These are phyloP conservation scores for Clausena lansium DNA, from an alignment of 345 rosid species.

Conservation along the genomic window DNA sequence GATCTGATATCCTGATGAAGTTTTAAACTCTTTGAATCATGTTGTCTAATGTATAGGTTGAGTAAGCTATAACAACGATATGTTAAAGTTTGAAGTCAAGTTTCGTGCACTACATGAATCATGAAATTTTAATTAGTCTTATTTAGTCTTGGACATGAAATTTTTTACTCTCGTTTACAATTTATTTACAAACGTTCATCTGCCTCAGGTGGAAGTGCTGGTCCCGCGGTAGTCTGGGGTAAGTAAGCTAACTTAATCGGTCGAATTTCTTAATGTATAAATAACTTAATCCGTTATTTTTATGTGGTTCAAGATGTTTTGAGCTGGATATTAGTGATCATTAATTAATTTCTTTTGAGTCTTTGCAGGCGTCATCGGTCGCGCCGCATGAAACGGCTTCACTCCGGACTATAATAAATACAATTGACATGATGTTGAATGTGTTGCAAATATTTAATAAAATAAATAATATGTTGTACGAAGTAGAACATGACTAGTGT, in stretches of 20 bases:
- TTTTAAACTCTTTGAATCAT: not conserved
- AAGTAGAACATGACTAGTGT: too few relatives aligned
- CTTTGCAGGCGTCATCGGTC: not conserved
- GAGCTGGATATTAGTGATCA: not conserved
- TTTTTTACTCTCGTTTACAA: too few relatives aligned
- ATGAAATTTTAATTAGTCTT: not conserved
- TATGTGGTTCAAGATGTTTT: not conserved
- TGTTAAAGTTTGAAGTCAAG: not conserved
- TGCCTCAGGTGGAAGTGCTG: too few relatives aligned
- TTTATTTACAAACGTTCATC: too few relatives aligned
- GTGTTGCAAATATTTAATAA: too few relatives aligned
- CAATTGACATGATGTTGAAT: too few relatives aligned
- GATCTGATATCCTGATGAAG: not conserved
- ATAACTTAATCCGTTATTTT: too few relatives aligned
- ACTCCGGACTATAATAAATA: too few relatives aligned
- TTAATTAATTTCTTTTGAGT: too few relatives aligned
- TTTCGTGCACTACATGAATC: not conserved
- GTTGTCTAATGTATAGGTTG: not conserved
- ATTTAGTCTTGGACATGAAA: slow-evolving; percentile 40
- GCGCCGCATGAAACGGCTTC: not conserved
- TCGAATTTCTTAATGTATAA: too few relatives aligned
- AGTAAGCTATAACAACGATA: not conserved
- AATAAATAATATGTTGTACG: too few relatives aligned
- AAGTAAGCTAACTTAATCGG: not conserved
- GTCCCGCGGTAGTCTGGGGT: slow-evolving; percentile 66